A percentile compares a stretch with the other conserved stretches of the same genome.
Conservation (phyloP, 768 basidiomycete genomes). For the Kwoniella sp. region DNA sequence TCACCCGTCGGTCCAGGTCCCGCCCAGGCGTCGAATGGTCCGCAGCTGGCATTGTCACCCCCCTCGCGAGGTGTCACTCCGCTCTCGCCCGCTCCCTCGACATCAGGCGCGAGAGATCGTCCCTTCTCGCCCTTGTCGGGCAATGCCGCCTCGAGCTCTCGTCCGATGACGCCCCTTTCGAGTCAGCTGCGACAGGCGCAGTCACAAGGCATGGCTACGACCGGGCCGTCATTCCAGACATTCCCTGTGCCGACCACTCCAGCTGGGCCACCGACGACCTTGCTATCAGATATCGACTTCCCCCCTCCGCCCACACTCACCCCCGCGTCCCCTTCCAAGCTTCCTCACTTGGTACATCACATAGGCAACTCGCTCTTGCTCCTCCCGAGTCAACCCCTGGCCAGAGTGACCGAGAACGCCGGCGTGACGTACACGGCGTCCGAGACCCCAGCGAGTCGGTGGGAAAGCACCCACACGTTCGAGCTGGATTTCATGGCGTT, state of each 20-base stretch:
- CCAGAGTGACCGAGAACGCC: background rate
- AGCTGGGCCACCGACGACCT: too few species aligned
- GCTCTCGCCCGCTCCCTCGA: slow-evolving; percentile 6
- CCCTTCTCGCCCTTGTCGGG: slow-evolving; percentile 4
- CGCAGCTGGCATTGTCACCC: background rate
- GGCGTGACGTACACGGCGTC: background rate
- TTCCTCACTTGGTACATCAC: slow-evolving; percentile 7
- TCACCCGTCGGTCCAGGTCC: slow-evolving; percentile 1
- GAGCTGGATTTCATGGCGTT: slow-evolving; percentile 27
- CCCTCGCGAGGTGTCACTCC: slow-evolving; percentile 14
- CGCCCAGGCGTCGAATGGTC: background rate
- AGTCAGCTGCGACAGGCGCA: slow-evolving; percentile 31
- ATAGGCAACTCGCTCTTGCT: slow-evolving; percentile 11
- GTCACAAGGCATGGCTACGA: background rate
- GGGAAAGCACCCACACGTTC: slow-evolving; percentile 27
- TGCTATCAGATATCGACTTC: too few species aligned
- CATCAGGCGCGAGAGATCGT: too few species aligned
- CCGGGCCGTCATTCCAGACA: too few species aligned
- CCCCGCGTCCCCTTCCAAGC: background rate
- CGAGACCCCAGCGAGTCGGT: slow-evolving; percentile 5
- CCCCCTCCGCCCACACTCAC: slow-evolving; percentile 24
- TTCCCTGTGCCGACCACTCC: too few species aligned
- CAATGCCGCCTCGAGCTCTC: slow-evolving; percentile 31
- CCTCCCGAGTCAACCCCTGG: background rate
- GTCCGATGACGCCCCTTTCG: slow-evolving; percentile 27